A percentile compares a stretch with the other conserved stretches of the same genome.
Conservation (phyloP, 1,284 basidiomycete species). For the Sphagnurus paluster region DNA sequence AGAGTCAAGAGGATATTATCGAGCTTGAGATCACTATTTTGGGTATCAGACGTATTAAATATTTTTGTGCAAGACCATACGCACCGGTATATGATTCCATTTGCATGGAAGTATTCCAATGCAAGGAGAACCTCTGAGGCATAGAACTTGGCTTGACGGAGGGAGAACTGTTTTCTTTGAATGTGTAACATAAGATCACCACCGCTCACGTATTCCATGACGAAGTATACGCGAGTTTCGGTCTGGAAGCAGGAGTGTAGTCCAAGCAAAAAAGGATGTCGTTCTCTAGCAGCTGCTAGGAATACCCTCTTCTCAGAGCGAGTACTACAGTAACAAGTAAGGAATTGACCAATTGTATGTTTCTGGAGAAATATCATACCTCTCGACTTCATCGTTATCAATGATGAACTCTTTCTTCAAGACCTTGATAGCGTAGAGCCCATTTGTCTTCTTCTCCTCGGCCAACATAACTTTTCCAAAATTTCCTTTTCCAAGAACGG, state of each 20-base stretch:
- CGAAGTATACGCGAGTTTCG: slow-evolving; percentile 96
- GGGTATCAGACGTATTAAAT: slow-evolving; percentile 13
- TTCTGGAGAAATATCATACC: slow-evolving; percentile 47
- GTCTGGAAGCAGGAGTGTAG: slow-evolving; percentile 99
- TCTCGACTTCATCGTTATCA: slow-evolving; percentile 99
- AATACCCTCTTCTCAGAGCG: slow-evolving; percentile 99
- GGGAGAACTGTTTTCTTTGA: slow-evolving; percentile 91
- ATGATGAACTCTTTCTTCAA: slow-evolving; percentile 99
- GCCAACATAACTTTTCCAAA: slow-evolving; percentile 99
- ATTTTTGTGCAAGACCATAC: slow-evolving; percentile 32
- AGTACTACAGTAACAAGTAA: slow-evolving; percentile 59
- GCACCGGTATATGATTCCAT: slow-evolving; percentile 96
- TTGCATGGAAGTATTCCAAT: slow-evolving; percentile 96
- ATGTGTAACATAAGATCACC: slow-evolving; percentile 95
- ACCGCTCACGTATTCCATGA: slow-evolving; percentile 93
- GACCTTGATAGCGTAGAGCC: slow-evolving; percentile 98
- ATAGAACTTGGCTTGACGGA: slow-evolving; percentile 98
- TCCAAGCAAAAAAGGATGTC: slow-evolving; percentile 96
- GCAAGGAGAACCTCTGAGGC: slow-evolving; percentile 97
- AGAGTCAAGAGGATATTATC: slow-evolving; percentile 98
- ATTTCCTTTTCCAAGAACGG: slow-evolving; percentile 98
- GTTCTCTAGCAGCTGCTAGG: slow-evolving; percentile 91
- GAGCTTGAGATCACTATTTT: slow-evolving; percentile 87
- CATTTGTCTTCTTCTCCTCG: slow-evolving; percentile 92
- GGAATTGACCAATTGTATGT: background rate